These are phyloP conservation scores for Ustilago trichophora DNA, from an alignment of 1,284 basidiomycete species.

Conservation along the genomic window DNA sequence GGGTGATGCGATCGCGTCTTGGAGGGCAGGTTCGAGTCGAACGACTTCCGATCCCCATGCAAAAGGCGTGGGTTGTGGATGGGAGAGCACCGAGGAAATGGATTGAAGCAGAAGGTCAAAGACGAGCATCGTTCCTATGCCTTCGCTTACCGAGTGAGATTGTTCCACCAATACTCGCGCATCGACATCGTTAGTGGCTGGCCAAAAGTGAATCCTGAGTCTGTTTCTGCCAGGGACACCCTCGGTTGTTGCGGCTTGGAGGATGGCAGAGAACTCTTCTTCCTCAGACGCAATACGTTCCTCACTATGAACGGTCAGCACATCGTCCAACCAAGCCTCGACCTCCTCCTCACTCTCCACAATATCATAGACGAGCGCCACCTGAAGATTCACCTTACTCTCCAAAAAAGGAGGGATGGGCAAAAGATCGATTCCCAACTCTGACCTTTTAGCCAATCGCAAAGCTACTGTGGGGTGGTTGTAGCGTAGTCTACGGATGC, in stretches of 20 bases:
- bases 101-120: constrained; percentile 17
- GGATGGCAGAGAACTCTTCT: constrained; percentile 1
- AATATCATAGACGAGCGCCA: constrained; percentile 33
- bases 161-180: constrained; percentile 25
- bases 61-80: neutral
- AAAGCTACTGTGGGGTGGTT: constrained; percentile 25
- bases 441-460: constrained; percentile 11
- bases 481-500: constrained; percentile 14
- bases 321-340: constrained; percentile 26
- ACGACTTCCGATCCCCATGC: constrained; percentile 27
- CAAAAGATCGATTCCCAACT: constrained; percentile 7
- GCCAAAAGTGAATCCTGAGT: constrained; percentile 26
- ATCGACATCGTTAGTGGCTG: neutral
- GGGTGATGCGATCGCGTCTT: constrained; percentile 21
- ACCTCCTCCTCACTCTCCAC: constrained; percentile 7
- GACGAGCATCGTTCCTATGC: constrained; percentile 22
- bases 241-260: neutral
- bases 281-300: neutral
- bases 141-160: constrained; percentile 24
- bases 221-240: constrained; percentile 22
- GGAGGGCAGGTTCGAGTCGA: constrained; percentile 17
- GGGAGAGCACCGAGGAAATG: constrained; percentile 14
- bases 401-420: constrained; percentile 5
- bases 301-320: constrained; percentile 8
- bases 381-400: constrained; percentile 27